Evolutionary conservation across 768 basidiomycete genomes (phyloP).

Genomic region (Lactarius quietus): DNA sequence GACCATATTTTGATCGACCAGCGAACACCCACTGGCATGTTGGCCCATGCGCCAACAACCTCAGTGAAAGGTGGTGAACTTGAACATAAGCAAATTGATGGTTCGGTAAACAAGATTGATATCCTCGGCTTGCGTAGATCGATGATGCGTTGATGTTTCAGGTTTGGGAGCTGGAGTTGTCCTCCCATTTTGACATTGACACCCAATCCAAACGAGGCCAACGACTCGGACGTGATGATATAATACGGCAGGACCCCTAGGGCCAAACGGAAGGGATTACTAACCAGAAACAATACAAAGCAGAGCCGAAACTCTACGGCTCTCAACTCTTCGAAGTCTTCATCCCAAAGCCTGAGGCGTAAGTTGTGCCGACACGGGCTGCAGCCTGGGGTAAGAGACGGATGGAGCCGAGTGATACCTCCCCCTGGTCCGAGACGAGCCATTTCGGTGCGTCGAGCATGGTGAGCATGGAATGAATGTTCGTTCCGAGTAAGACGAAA

Average conservation of each 20-base stretch:
- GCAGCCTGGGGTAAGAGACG: slow-evolving; percentile 33
- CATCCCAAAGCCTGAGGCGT: slow-evolving; percentile 72
- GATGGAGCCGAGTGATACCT: slow-evolving; percentile 18
- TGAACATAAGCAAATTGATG: slow-evolving; percentile 17
- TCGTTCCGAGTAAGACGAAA: slow-evolving; percentile 57
- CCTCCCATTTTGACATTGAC: slow-evolving; percentile 36
- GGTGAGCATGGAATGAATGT: slow-evolving; percentile 63
- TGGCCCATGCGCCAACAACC: slow-evolving; percentile 48
- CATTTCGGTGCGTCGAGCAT: slow-evolving; percentile 66
- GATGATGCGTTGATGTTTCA: slow-evolving; percentile 40
- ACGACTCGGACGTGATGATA: too few relatives aligned
- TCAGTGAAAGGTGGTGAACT: slow-evolving; percentile 50
- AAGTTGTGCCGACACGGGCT: slow-evolving; percentile 66
- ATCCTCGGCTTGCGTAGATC: too few relatives aligned
- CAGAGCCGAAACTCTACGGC: slow-evolving; percentile 90
- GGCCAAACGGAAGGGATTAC: too few relatives aligned
- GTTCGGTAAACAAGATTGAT: not conserved
- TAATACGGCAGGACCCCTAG: too few relatives aligned
- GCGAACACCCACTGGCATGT: slow-evolving; percentile 47
- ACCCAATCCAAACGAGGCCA: too few relatives aligned
- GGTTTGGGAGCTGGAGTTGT: slow-evolving; percentile 36
- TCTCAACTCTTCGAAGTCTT: slow-evolving; percentile 84
- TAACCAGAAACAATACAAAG: too few relatives aligned
- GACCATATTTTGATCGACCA: slow-evolving; percentile 49
- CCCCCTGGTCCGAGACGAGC: slow-evolving; percentile 25